Evolutionary conservation across 2,329 filamentous ascomycete genomes (phyloP).

Genomic region (Triangularia setosa): DNA sequence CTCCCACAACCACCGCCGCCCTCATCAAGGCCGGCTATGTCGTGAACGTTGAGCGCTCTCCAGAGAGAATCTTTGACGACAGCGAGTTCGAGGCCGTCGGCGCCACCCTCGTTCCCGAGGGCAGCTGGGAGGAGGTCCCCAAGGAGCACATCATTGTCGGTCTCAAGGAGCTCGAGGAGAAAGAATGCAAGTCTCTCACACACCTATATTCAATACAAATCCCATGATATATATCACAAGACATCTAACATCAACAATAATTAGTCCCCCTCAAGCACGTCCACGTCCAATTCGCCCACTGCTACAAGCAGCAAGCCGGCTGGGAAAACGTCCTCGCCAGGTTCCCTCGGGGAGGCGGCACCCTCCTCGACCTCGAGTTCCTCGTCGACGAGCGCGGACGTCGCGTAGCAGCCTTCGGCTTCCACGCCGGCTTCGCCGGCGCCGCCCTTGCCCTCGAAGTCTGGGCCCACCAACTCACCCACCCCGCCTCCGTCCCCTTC

Average conservation of each 20-base stretch:
- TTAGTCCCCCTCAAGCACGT: conserved; percentile 65
- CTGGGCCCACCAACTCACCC: conserved; percentile 76
- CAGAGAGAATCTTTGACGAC: conserved; percentile 63
- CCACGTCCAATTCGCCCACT: conserved; percentile 66
- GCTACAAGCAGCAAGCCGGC: conserved; percentile 66
- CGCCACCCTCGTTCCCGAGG: conserved; percentile 60
- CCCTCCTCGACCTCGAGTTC: conserved; percentile 83
- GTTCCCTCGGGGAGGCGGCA: conserved; percentile 72
- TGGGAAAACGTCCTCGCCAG: conserved; percentile 78
- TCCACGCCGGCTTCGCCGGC: conserved; percentile 72
- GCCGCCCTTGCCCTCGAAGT: conserved; percentile 71
- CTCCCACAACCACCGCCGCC: conserved; percentile 44
- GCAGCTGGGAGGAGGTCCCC: conserved; percentile 62
- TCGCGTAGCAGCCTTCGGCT: conserved; percentile 69
- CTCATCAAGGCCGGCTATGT: conserved; percentile 67
- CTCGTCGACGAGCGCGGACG: conserved; percentile 65
- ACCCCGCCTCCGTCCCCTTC: conserved; percentile 53
- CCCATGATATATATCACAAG: neutral
- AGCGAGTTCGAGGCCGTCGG: conserved; percentile 60
- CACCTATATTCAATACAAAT: too few relatives aligned
- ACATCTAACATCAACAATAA: conserved; percentile 9
- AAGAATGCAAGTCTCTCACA: conserved; percentile 42
- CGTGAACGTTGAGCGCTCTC: conserved; percentile 63
- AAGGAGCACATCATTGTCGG: conserved; percentile 68
- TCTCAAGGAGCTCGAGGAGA: conserved; percentile 73